Evolutionary conservation across 1,284 basidiomycete genomes (phyloP), one percentile per base, ranked within the genome.

Genomic region (Athelia psychrophila): DNA sequence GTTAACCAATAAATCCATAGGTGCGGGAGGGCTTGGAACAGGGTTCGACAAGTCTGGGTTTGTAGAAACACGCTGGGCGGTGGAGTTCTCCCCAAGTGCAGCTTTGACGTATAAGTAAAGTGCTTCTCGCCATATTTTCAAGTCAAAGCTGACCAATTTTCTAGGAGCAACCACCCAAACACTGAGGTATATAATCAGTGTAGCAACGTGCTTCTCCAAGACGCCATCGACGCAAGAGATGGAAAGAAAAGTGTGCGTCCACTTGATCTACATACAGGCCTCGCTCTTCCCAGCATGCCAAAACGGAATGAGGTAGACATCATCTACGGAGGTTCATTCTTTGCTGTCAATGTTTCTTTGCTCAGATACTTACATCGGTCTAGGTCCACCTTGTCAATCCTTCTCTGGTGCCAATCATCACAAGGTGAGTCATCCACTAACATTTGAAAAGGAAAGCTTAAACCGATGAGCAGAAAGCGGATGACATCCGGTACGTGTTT

Each of bases 301-400:
- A 71, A 68, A 50, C 76, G 69, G 48, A 78, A 77, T 9, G 80
- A 83, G 23, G 77, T 90, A 3, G 86, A 89, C 56, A 77, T 90
- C 52, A 82, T 90, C 32, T 86, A 75, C 64, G 86, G 86, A 56
- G 86, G 84, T 84, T 66, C 45, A 72, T 66, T 5, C 36, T 20
- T 19, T 32, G 20, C 19, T 13, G 45, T 46, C 20, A 23, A 20
- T 50, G 12, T 27, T 30, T 18, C 30, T 20, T 51, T 3, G 20
- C 51, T 40, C 38, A 25, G 55, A 47, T 52, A n/a, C n/a, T n/a
- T n/a, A n/a, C n/a, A n/a, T 18, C 25, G 15, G 19, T 9, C 6
- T 49, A 87, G 84, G 86, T 5, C 83, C 85, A 12, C 86, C 86
- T 13, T 88, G 86, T 60, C 86, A 88, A 57, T 78, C 81, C 2